These are phyloP conservation scores for Groenewaldozyma sp. DNA, from an alignment of 1,139 yeast species.

Conservation along the genomic window DNA sequence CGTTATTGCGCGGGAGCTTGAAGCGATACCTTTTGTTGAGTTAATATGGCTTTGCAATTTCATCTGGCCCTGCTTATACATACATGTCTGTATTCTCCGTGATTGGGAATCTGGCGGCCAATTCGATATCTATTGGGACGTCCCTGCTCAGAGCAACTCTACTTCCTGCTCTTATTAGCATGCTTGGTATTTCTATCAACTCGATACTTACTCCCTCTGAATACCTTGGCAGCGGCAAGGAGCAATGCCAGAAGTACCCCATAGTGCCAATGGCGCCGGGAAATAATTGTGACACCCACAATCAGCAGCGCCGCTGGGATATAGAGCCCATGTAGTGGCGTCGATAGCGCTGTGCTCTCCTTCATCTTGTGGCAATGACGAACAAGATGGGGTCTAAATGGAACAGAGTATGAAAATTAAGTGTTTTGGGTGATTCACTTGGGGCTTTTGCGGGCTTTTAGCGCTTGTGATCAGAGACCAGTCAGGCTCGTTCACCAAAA, in stretches of 20 bases:
- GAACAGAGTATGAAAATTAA: no score
- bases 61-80: constrained; percentile 8
- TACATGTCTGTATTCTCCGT: constrained; percentile 74
- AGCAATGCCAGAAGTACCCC: constrained; percentile 19
- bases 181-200: not conserved
- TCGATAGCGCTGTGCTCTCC: constrained; percentile 12
- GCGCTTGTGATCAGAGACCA: no score
- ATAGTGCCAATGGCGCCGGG: constrained; percentile 20
- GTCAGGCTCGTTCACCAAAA: no score
- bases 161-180: no score
- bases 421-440: no score
- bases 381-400: no score
- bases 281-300: constrained; percentile 25
- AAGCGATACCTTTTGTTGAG: constrained; percentile 47
- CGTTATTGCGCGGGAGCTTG: constrained; percentile 58
- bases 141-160: constrained; percentile 50
- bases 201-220: constrained; percentile 20
- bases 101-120: constrained; percentile 64
- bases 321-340: constrained; percentile 27
- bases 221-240: constrained; percentile 23
- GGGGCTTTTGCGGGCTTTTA: no score
- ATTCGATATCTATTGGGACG: constrained; percentile 65
- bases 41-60: not conserved
- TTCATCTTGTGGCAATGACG: constrained; percentile 5
- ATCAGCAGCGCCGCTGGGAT: constrained; percentile 28